Percentiles rank a stretch among this genome's conserved stretches.
Conservation (phyloP, 2,329 filamentous ascomycete genomes). For the Aspergillus fischeri region DNA sequence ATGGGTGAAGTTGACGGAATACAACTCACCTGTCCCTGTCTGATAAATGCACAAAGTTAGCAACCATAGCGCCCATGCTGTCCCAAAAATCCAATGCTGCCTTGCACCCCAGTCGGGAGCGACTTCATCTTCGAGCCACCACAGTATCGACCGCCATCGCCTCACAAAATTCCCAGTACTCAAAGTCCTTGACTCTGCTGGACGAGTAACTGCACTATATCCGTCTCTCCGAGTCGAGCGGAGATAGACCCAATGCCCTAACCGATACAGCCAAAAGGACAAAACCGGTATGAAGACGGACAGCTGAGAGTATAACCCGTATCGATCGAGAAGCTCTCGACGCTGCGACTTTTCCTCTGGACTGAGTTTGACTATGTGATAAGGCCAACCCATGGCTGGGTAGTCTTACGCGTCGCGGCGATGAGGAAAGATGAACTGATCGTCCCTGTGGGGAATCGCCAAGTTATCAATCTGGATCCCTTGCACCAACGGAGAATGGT, state of each 20-base stretch:
- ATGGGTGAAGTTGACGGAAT: no score
- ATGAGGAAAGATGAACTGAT: neutral
- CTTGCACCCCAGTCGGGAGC: neutral
- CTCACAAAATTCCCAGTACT: neutral
- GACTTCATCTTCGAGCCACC: neutral
- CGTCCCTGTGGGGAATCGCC: neutral
- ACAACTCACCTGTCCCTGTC: neutral
- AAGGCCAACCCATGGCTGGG: conserved; percentile 6
- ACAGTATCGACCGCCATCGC: neutral
- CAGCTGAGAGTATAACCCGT: neutral
- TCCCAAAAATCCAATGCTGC: neutral
- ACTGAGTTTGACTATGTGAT: conserved; percentile 5
- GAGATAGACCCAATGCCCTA: neutral
- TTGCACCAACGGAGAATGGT: neutral
- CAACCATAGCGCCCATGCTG: neutral
- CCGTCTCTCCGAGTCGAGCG: neutral
- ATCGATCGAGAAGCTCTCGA: neutral
- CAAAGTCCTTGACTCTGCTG: neutral
- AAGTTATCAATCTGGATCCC: neutral
- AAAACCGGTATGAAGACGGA: neutral
- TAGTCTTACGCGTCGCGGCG: neutral
- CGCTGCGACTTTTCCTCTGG: conserved; percentile 1
- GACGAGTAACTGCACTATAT: neutral
- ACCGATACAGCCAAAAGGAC: neutral
- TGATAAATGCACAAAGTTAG: neutral